These are phyloP conservation scores for Sugiyamaella japonica DNA, from an alignment of 1,139 yeast genomes.

Conservation along the genomic window DNA sequence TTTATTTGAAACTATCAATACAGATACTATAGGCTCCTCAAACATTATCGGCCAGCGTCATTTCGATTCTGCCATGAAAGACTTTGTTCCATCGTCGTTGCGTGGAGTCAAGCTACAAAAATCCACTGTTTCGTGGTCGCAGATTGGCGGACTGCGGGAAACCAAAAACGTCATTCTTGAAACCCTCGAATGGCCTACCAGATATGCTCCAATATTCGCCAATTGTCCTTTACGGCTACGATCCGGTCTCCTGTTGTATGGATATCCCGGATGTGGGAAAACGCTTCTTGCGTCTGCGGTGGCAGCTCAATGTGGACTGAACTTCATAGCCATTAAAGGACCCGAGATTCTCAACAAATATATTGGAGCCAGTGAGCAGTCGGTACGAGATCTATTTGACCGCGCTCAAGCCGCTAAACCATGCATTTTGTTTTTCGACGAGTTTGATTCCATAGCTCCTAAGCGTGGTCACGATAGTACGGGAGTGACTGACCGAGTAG, in stretches of 20 bases:
- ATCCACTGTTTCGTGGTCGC: constrained; percentile 74
- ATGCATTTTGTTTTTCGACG: constrained; percentile 91
- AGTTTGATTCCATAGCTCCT: constrained; percentile 96
- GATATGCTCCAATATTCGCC: constrained; percentile 89
- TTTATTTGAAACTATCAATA: constrained; percentile 28
- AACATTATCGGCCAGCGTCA: constrained; percentile 35
- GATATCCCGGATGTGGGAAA: constrained; percentile 98
- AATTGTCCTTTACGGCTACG: constrained; percentile 83
- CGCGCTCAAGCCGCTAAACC: constrained; percentile 95
- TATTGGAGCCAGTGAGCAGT: constrained; percentile 96
- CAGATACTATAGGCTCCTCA: not conserved
- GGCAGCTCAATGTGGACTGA: constrained; percentile 91
- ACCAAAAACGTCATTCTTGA: constrained; percentile 78
- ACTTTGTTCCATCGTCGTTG: constrained; percentile 75
- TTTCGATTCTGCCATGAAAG: constrained; percentile 59
- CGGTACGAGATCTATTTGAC: constrained; percentile 89
- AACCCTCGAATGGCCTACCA: constrained; percentile 96
- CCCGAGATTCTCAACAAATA: constrained; percentile 95
- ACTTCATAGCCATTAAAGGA: constrained; percentile 91
- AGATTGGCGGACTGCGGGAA: constrained; percentile 81
- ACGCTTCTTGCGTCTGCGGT: constrained; percentile 91
- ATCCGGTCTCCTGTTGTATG: constrained; percentile 87
- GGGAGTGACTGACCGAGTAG: constrained; percentile 97
- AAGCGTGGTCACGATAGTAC: constrained; percentile 98
- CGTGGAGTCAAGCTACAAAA: constrained; percentile 87